Conservation (phyloP, 169 alveolate species). For the Plasmodium relictum region DNA sequence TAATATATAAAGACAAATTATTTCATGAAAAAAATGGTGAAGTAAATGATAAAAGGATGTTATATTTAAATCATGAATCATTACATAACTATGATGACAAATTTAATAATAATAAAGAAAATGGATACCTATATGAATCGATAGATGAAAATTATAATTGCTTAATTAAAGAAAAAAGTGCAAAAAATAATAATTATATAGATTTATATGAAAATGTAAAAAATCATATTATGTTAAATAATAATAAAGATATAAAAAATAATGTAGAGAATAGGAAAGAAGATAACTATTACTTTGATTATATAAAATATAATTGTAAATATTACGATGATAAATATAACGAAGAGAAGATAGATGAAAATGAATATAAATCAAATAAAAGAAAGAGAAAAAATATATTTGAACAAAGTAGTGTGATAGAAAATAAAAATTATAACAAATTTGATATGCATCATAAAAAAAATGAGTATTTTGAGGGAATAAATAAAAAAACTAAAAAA, state of each 20-base stretch:
- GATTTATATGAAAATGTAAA: slow-evolving; percentile 27
- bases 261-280: slow-evolving; percentile 20
- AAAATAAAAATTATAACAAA: slow-evolving; percentile 6
- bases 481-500: slow-evolving; percentile 18
- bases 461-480: not conserved
- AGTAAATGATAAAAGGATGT: not conserved
- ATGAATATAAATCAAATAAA: slow-evolving; percentile 17
- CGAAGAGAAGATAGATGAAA: not conserved
- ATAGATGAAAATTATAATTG: slow-evolving; percentile 39
- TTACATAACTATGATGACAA: slow-evolving; percentile 10
- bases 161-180: slow-evolving; percentile 7
- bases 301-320: slow-evolving; percentile 17
- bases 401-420: slow-evolving; percentile 23
- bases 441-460: not conserved
- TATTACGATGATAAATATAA: not conserved
- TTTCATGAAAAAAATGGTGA: slow-evolving; percentile 16
- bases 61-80: slow-evolving; percentile 19
- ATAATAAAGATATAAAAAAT: slow-evolving; percentile 11
- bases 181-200: slow-evolving; percentile 5
- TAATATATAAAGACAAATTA: slow-evolving; percentile 41
- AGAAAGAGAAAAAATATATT: slow-evolving; percentile 47
- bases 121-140: slow-evolving; percentile 17
- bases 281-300: slow-evolving; percentile 27
- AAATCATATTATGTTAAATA: not conserved
- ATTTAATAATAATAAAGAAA: slow-evolving; percentile 14